Evolutionary conservation across 2,329 filamentous ascomycete genomes (phyloP).

Genomic region (Venturia asperata): DNA sequence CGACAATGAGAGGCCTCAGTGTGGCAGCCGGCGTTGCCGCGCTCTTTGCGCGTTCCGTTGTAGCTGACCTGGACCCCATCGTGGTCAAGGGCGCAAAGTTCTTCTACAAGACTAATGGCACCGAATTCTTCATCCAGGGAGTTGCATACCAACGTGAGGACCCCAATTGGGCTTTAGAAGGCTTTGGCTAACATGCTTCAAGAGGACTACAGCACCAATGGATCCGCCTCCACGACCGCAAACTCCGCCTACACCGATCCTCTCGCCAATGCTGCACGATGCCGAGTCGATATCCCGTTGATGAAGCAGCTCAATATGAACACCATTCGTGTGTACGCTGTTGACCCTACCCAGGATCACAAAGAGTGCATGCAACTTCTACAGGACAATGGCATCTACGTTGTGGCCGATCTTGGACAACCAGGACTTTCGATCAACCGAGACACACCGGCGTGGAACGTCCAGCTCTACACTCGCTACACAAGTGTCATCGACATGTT

Average conservation of each 20-base stretch:
- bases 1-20: conserved; percentile 12
- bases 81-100: conserved; percentile 77
- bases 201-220: conserved; percentile 53
- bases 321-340: conserved; percentile 88
- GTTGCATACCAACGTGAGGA: conserved; percentile 75
- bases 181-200: conserved; percentile 26
- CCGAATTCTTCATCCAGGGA: conserved; percentile 57
- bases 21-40: conserved; percentile 12
- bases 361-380: conserved; percentile 76
- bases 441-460: conserved; percentile 69
- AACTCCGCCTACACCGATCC: conserved; percentile 68
- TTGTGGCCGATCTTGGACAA: conserved; percentile 83
- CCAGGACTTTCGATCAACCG: conserved; percentile 81
- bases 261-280: conserved; percentile 62
- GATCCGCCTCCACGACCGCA: conserved; percentile 48
- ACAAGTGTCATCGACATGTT: conserved; percentile 75
- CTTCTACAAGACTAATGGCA: conserved; percentile 78
- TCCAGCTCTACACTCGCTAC: conserved; percentile 72
- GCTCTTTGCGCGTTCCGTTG: conserved; percentile 43
- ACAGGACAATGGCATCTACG: conserved; percentile 82
- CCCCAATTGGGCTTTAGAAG: neutral
- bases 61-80: conserved; percentile 56
- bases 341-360: conserved; percentile 75
- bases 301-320: conserved; percentile 77
- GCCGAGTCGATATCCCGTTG: conserved; percentile 79